Evolutionary conservation across 2,329 filamentous ascomycete genomes (phyloP).

Genomic region (Diaporthe vexans): DNA sequence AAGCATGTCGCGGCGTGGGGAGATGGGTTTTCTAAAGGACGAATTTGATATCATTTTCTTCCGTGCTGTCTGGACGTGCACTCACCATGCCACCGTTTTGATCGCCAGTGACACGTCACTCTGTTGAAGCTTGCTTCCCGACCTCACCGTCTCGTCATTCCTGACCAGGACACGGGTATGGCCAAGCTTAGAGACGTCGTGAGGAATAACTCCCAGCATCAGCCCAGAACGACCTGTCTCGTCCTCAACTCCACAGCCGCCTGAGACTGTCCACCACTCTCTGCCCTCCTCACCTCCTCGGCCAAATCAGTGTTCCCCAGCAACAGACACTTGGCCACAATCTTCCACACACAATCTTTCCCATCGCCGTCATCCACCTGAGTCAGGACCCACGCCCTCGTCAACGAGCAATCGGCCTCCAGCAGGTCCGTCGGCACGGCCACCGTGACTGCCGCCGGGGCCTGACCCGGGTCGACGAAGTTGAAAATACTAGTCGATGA

Average conservation of each 20-base stretch:
- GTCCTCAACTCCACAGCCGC: background rate
- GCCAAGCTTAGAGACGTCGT: too few relatives aligned
- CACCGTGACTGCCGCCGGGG: background rate
- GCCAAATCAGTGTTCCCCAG: background rate
- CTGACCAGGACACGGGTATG: too few relatives aligned
- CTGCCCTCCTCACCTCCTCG: background rate
- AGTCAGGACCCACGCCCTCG: background rate
- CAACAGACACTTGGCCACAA: background rate
- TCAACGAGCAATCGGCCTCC: background rate
- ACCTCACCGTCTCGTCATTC: too few relatives aligned
- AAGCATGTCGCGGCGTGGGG: slow-evolving; percentile 15
- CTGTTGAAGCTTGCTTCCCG: background rate
- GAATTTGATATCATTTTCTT: slow-evolving; percentile 21
- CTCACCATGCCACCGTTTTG: background rate
- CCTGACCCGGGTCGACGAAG: too few relatives aligned
- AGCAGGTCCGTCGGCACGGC: background rate
- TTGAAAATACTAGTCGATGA: background rate
- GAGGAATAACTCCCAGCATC: background rate
- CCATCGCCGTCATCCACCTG: background rate
- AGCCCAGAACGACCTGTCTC: background rate
- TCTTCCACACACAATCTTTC: slow-evolving; percentile 9
- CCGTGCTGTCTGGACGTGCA: background rate
- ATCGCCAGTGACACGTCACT: background rate
- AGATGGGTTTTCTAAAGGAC: slow-evolving; percentile 24
- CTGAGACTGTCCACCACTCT: accelerated